Conservation (phyloP, 495 filamentous ascomycete species). For the Hypomontagnella monticulosa region DNA sequence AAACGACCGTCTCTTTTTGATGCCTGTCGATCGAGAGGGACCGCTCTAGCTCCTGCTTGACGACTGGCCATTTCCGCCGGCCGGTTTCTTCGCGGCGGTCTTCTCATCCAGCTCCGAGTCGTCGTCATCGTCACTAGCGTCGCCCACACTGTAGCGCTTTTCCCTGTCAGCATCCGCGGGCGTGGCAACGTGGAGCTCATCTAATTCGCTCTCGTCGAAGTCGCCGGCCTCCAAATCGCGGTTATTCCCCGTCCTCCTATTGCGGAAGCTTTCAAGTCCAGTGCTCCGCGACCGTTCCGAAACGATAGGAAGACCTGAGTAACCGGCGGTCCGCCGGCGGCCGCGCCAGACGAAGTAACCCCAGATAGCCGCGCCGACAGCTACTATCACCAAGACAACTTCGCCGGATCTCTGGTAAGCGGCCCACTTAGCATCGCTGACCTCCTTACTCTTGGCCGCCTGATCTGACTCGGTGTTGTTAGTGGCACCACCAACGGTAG, state of each 20-base stretch:
- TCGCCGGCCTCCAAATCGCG: constrained; percentile 82
- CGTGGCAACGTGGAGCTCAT: constrained; percentile 70
- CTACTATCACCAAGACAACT: constrained; percentile 85
- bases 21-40: constrained; percentile 7
- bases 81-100: constrained; percentile 5
- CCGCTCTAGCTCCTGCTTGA: constrained; percentile 31
- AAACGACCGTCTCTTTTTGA: constrained; percentile 21
- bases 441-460: constrained; percentile 72
- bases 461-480: constrained; percentile 84
- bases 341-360: constrained; percentile 87
- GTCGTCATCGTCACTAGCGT: constrained; percentile 54
- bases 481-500: constrained; percentile 77
- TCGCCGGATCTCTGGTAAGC: constrained; percentile 94
- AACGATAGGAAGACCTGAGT: constrained; percentile 59
- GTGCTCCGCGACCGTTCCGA: constrained; percentile 36
- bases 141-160: constrained; percentile 66
- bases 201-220: constrained; percentile 89
- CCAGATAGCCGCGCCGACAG: constrained; percentile 79
- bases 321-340: constrained; percentile 65
- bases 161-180: constrained; percentile 52
- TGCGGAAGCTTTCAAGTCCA: constrained; percentile 61
- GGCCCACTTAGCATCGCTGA: constrained; percentile 88
- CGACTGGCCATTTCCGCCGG: constrained; percentile 17
- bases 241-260: constrained; percentile 50
- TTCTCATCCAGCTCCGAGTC: constrained; percentile 36